phyloP scores from a whole-genome alignment of 495 filamentous ascomycete genomes.

The Penicillium diatomitis region DNA sequence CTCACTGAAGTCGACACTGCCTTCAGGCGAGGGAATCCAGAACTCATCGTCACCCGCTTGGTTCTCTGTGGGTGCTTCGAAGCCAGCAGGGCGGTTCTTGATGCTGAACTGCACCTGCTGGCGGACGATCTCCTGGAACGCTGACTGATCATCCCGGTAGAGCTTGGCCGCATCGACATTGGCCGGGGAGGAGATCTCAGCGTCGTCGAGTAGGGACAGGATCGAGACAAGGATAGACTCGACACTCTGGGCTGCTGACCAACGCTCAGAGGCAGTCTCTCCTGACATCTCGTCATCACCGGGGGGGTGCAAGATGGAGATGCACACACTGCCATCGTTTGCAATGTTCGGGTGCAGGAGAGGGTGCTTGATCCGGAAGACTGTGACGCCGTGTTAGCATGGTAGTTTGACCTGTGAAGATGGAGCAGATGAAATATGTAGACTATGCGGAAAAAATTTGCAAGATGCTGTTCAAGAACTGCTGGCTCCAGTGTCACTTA shows the following conservation, averaged over 20 bases:
- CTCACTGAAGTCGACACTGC: too few species aligned
- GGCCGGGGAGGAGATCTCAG: slow-evolving; percentile 84
- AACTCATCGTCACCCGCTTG: too few species aligned
- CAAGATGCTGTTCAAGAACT: too few species aligned
- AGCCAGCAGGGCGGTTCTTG: too few species aligned
- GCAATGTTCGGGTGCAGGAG: slow-evolving; percentile 94
- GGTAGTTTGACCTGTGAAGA: too few species aligned
- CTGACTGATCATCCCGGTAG: slow-evolving; percentile 59
- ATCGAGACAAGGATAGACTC: slow-evolving; percentile 92
- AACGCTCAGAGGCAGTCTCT: slow-evolving; percentile 79
- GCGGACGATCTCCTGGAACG: slow-evolving; percentile 59
- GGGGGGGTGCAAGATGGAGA: slow-evolving; percentile 89
- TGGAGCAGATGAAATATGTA: too few species aligned
- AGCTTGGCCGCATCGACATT: slow-evolving; percentile 90
- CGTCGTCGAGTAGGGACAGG: slow-evolving; percentile 86
- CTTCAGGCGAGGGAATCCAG: too few species aligned
- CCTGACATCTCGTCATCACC: slow-evolving; percentile 90
- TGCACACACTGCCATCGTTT: slow-evolving; percentile 80
- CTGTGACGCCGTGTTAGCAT: slow-evolving; percentile 14
- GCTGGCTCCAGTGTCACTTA: slow-evolving; percentile 13
- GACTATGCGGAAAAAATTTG: too few species aligned
- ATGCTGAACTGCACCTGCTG: too few species aligned
- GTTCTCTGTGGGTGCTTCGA: too few species aligned
- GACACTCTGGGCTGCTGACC: slow-evolving; percentile 85
- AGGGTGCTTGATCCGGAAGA: slow-evolving; percentile 76